Evolutionary conservation across 2,329 filamentous ascomycete genomes (phyloP).

Genomic region (Byssochlamys sp.): DNA sequence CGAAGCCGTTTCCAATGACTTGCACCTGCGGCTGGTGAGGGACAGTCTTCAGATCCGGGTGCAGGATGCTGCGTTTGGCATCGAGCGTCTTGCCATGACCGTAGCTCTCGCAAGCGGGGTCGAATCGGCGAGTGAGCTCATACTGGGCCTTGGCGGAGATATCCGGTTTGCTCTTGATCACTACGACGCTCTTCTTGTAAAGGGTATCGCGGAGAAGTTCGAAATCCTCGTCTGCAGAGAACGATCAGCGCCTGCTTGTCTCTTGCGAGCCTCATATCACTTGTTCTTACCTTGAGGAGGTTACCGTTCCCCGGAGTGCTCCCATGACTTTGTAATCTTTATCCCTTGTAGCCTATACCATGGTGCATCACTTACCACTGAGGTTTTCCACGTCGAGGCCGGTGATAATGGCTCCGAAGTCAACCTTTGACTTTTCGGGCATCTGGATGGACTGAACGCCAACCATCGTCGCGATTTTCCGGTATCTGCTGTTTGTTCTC

Average conservation of each 20-base stretch:
- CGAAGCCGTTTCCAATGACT: conserved; percentile 66
- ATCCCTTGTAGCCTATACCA: conserved; percentile 9
- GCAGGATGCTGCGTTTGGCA: conserved; percentile 55
- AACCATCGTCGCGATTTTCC: conserved; percentile 1
- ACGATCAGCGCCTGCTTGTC: not conserved
- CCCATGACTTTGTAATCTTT: conserved; percentile 26
- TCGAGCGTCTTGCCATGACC: conserved; percentile 69
- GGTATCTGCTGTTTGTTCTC: not conserved
- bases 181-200: conserved; percentile 58
- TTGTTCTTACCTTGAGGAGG: conserved; percentile 35
- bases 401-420: conserved; percentile 53
- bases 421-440: conserved; percentile 30
- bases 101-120: conserved; percentile 56
- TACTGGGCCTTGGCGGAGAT: conserved; percentile 63
- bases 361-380: conserved; percentile 41
- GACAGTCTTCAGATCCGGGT: conserved; percentile 71
- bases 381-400: conserved; percentile 54
- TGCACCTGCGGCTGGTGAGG: conserved; percentile 72
- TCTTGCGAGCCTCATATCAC: not conserved
- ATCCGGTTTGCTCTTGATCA: conserved; percentile 59
- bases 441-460: conserved; percentile 14
- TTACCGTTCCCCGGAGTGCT: conserved; percentile 54
- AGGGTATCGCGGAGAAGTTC: conserved; percentile 54
- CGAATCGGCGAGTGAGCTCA: conserved; percentile 63
- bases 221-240: conserved; percentile 51